Percentiles rank a stretch among this genome's conserved stretches.
These are phyloP conservation scores for Sclerotinia trifoliorum DNA, from an alignment of 2,329 filamentous ascomycete genomes.

Conservation along the genomic window DNA sequence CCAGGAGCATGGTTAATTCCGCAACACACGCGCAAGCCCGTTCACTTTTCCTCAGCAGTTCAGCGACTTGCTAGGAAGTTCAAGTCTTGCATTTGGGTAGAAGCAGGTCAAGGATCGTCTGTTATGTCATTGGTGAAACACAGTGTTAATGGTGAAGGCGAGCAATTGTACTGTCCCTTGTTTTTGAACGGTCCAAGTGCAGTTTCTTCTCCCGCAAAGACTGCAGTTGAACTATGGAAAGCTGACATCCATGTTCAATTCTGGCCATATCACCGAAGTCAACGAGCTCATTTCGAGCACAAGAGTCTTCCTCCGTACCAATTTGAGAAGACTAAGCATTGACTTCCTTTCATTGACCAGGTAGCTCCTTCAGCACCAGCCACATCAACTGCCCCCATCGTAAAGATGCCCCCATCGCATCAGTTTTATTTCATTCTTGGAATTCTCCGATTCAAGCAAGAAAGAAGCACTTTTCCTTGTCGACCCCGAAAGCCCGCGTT, in stretches of 20 bases:
- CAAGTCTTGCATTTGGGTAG: too few species aligned
- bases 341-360: not conserved
- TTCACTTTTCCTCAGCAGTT: too few species aligned
- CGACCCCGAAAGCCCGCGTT: not conserved
- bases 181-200: not conserved
- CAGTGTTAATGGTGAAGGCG: not conserved
- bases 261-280: slow-evolving; percentile 39
- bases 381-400: not conserved
- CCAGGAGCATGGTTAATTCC: too few species aligned
- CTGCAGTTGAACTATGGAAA: slow-evolving; percentile 37
- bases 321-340: not conserved
- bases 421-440: not conserved
- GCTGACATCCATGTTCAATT: slow-evolving; percentile 28
- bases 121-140: not conserved
- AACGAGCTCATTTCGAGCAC: slow-evolving; percentile 30
- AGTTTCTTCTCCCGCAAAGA: slow-evolving; percentile 31
- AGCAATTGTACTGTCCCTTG: not conserved
- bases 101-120: not conserved
- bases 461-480: not conserved
- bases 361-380: not conserved
- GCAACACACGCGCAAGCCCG: too few species aligned
- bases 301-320: slow-evolving; percentile 33
- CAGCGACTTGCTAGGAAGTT: too few species aligned
- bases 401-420: not conserved
- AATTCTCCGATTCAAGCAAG: not conserved